Conservation (phyloP, 202 grass and related monocot species). For the Thinopyrum obtusiflorum region DNA sequence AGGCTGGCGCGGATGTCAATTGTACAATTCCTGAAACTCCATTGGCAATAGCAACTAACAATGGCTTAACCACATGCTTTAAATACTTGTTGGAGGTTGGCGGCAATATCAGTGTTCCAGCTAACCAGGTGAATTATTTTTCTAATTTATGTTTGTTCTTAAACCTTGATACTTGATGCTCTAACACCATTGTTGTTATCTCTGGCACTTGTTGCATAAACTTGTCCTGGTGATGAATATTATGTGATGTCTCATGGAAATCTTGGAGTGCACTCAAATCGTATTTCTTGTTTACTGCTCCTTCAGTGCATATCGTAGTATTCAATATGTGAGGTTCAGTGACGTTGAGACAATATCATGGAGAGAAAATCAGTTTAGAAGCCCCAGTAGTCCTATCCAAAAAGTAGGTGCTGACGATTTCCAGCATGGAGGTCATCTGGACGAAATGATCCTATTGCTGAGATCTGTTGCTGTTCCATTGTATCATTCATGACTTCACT, state of each 20-base stretch:
- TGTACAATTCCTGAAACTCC: slow-evolving; percentile 34
- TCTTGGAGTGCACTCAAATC: not conserved
- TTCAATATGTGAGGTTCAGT: not conserved
- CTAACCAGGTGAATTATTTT: not conserved
- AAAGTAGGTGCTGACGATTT: no score
- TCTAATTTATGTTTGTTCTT: not conserved
- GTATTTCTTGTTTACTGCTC: not conserved
- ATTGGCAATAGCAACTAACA: slow-evolving; percentile 32
- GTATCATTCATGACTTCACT: not conserved
- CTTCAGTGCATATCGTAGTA: not conserved
- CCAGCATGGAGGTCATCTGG: not conserved
- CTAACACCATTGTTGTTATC: not conserved
- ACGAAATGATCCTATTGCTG: not conserved
- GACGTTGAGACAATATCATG: no score
- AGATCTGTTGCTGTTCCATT: not conserved
- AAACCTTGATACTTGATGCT: not conserved
- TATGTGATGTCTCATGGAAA: not conserved
- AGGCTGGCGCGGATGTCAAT: slow-evolving; percentile 50
- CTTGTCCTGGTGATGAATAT: not conserved
- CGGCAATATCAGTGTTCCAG: slow-evolving; percentile 26
- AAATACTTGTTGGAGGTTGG: slow-evolving; percentile 26
- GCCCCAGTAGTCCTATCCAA: no score
- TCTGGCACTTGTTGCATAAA: not conserved
- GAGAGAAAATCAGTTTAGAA: no score
- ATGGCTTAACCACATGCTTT: slow-evolving; percentile 27